phyloP scores from a whole-genome alignment of 2,329 filamentous ascomycete species.

The Alternaria triticimaculans region DNA sequence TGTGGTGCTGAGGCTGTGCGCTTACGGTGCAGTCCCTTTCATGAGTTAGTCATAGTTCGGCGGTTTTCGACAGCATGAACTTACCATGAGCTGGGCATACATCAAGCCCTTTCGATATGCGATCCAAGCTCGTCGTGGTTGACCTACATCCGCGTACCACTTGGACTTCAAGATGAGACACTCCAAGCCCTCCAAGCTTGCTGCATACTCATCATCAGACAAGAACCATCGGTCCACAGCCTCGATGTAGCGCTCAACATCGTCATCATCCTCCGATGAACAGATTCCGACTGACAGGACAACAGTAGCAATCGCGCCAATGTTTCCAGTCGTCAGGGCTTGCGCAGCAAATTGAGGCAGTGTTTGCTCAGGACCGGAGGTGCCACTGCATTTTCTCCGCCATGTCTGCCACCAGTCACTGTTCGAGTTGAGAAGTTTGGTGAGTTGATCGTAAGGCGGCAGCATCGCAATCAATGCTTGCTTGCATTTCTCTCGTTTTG shows the following conservation, averaged over 20 bases:
- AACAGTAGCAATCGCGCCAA: conserved; percentile 47
- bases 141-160: conserved; percentile 62
- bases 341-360: conserved; percentile 52
- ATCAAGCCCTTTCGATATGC: conserved; percentile 59
- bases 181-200: conserved; percentile 61
- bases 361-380: conserved; percentile 47
- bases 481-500: conserved; percentile 46
- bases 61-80: conserved; percentile 3
- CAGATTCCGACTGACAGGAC: conserved; percentile 49
- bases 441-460: conserved; percentile 44
- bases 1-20: conserved; percentile 41
- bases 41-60: conserved; percentile 16
- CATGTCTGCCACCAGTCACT: conserved; percentile 53
- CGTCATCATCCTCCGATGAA: conserved; percentile 51
- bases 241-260: conserved; percentile 56
- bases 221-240: conserved; percentile 57
- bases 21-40: conserved; percentile 48
- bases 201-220: conserved; percentile 58
- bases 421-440: conserved; percentile 43
- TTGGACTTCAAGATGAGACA: conserved; percentile 60
- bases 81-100: conserved; percentile 61
- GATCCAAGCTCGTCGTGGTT: conserved; percentile 63
- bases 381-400: conserved; percentile 52
- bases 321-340: conserved; percentile 53
- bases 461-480: conserved; percentile 44